Evolutionary conservation across 2,329 filamentous ascomycete genomes (phyloP).

Genomic region (Amauroascus niger): DNA sequence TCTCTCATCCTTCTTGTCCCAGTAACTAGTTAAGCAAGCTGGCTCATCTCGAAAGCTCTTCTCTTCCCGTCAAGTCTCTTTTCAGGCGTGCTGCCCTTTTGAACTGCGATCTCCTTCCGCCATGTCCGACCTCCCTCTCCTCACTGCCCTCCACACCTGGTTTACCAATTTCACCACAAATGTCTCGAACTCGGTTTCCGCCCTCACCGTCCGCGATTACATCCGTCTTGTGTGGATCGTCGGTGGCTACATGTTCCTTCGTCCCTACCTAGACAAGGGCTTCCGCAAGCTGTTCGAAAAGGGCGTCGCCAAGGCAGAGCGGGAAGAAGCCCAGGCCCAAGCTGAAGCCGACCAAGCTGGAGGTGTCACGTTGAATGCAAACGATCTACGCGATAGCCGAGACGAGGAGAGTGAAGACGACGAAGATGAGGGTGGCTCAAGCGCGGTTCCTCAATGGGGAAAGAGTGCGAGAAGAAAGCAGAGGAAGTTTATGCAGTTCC

Average conservation of each 20-base stretch:
- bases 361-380: constrained; percentile 51
- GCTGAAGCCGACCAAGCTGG: constrained; percentile 34
- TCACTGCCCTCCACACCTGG: constrained; percentile 21
- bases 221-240: constrained; percentile 63
- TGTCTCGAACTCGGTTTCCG: constrained; percentile 34
- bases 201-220: constrained; percentile 40
- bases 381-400: constrained; percentile 51
- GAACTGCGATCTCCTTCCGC: too few relatives aligned
- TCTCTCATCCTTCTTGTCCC: too few relatives aligned
- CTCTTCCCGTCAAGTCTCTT: too few relatives aligned
- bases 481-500: constrained; percentile 53
- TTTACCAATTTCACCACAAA: constrained; percentile 32
- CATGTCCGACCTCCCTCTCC: constrained; percentile 27
- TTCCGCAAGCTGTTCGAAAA: constrained; percentile 47
- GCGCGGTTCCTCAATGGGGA: constrained; percentile 51
- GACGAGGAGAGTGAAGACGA: constrained; percentile 45
- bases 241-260: constrained; percentile 61
- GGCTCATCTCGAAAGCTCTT: too few relatives aligned
- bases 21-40: too few relatives aligned
- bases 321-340: constrained; percentile 50
- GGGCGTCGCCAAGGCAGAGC: constrained; percentile 36
- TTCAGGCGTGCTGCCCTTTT: too few relatives aligned
- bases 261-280: constrained; percentile 63
- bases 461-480: constrained; percentile 61
- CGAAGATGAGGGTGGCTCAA: constrained; percentile 37